Evolutionary conservation across 768 basidiomycete genomes (phyloP), one percentile per base, ranked within the genome.

Genomic region (Sporobolomyces phaffii): DNA sequence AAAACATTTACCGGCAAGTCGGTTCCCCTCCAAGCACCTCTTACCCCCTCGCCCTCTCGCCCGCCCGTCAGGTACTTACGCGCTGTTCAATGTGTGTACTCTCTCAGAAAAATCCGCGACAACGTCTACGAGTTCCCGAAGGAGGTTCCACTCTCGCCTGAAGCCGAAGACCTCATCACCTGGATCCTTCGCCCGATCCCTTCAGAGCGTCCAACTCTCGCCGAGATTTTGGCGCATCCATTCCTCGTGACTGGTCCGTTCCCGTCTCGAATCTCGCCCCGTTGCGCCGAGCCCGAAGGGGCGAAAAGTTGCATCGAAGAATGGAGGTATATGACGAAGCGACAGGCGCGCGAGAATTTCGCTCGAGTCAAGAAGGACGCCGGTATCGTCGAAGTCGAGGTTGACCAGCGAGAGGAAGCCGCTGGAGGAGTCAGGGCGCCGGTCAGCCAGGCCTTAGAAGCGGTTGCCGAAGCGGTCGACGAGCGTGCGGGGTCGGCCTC

Each of bases 91-190:
- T n/a, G n/a, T n/a, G n/a, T n/a, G n/a, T n/a, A n/a, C n/a, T n/a
- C n/a, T n/a, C n/a, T n/a, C 68, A 91, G 89, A 68, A 90, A 92
- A 53, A 99, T 99, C 76, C 87, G 87, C 20, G 87, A 91, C 77
- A 93, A 96, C 74, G 84, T 88, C 73, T 98, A 98, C 75, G 87
- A 89, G 72, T 97, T 96, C 77, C 94, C 94, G 0, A 71, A 84
- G 5, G 88, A 91, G 60, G 84, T 86, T 57, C 77, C 80, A 10
- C 83, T 93, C 59, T 89, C 90, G 0, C 70, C 78, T n/a, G 82
- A 87, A 38, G 87, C 86, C 0, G 85, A 86, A 68, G 83, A 85
- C 58, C 85, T 96, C 60, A 86, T 99, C 73, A 84, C 85, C 68
- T 81, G 84, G 64, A 96, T 96, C 74, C 83, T 98, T 31, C 51